A percentile compares a stretch with the other conserved stretches of the same genome.
Conservation (phyloP, 805 yeast genomes). For the Candida caryicola region DNA sequence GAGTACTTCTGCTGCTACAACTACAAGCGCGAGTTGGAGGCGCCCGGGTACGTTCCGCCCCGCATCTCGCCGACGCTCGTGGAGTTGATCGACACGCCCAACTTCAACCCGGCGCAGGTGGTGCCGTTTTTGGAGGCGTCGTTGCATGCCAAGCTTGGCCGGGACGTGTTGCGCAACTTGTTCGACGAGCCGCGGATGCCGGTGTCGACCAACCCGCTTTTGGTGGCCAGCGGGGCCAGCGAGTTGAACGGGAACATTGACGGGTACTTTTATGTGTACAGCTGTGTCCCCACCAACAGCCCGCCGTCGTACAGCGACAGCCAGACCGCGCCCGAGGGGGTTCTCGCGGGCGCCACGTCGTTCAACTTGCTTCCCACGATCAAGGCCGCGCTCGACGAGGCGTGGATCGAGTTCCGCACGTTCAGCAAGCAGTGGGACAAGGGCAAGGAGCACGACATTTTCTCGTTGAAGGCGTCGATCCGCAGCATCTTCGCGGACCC, state of each 20-base stretch:
- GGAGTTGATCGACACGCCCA: slow-evolving; percentile 75
- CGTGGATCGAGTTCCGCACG: slow-evolving; percentile 65
- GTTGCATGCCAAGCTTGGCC: slow-evolving; percentile 57
- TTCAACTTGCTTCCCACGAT: slow-evolving; percentile 44
- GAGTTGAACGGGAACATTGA: slow-evolving; percentile 74
- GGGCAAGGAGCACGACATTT: slow-evolving; percentile 67
- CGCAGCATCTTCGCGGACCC: slow-evolving; percentile 55
- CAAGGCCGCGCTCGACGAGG: slow-evolving; percentile 59
- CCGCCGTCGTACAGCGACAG: slow-evolving; percentile 57
- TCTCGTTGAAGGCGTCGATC: slow-evolving; percentile 55
- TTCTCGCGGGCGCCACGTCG: slow-evolving; percentile 19
- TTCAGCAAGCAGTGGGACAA: slow-evolving; percentile 56
- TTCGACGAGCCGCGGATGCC: slow-evolving; percentile 62
- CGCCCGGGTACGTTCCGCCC: slow-evolving; percentile 37
- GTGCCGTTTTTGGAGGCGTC: slow-evolving; percentile 79
- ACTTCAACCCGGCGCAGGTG: slow-evolving; percentile 60
- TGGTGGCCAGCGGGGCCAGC: slow-evolving; percentile 77
- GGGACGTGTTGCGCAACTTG: slow-evolving; percentile 55
- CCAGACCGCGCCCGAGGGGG: slow-evolving; percentile 8
- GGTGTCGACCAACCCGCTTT: slow-evolving; percentile 61
- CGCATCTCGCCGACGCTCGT: slow-evolving; percentile 56
- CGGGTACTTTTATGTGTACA: slow-evolving; percentile 68
- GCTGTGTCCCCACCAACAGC: slow-evolving; percentile 59
- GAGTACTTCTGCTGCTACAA: slow-evolving; percentile 19
- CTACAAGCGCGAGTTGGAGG: slow-evolving; percentile 5